Conservation (phyloP, 345 rosid genomes). For the Rhizophora apiculata region DNA sequence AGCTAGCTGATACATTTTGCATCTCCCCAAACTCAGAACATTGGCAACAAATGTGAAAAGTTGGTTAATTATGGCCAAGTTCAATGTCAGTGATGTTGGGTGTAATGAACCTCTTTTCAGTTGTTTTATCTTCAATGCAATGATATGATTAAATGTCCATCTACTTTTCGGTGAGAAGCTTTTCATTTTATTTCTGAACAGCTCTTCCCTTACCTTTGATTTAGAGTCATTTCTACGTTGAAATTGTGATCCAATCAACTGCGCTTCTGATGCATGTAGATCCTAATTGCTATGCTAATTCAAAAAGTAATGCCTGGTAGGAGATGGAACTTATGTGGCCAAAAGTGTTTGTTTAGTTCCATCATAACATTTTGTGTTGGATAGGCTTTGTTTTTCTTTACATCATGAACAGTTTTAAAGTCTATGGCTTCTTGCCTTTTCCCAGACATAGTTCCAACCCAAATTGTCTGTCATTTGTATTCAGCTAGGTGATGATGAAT, state of each 20-base stretch:
- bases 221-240: neutral
- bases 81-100: neutral
- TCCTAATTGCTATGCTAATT: too few species aligned
- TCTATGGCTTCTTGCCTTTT: constrained; percentile 2
- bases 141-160: neutral
- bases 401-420: neutral
- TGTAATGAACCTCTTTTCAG: neutral
- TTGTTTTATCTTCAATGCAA: neutral
- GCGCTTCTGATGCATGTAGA: too few species aligned
- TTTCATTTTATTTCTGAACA: neutral
- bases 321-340: too few species aligned
- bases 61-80: neutral
- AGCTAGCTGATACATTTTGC: neutral
- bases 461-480: constrained; percentile 22
- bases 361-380: too few species aligned
- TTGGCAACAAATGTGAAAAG: neutral
- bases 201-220: neutral
- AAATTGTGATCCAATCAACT: neutral
- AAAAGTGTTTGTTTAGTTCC: too few species aligned
- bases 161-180: neutral
- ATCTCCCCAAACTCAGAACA: neutral
- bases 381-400: neutral
- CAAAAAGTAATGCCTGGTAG: too few species aligned
- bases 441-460: neutral
- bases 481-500: constrained; percentile 85